Evolutionary conservation across 495 filamentous ascomycete genomes (phyloP).

Genomic region (Tuber magnatum): DNA sequence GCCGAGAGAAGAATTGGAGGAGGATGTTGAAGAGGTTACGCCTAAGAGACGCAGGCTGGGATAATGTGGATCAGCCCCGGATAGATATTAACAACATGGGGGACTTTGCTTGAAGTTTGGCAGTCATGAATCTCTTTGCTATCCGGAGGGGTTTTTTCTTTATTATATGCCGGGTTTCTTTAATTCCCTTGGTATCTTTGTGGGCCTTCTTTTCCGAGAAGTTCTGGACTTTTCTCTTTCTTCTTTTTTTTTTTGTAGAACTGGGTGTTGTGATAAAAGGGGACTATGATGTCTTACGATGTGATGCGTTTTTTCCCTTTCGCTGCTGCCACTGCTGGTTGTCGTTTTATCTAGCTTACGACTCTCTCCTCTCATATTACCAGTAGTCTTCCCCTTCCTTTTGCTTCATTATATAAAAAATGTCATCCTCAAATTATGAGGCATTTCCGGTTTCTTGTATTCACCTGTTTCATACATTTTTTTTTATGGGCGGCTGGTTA

Average conservation of each 20-base stretch:
- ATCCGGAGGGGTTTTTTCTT: constrained; percentile 6
- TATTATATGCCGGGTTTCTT: constrained; percentile 4
- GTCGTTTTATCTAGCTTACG: not conserved
- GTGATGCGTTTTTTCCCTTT: not conserved
- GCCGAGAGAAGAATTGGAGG: constrained; percentile 33
- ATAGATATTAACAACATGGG: constrained; percentile 1
- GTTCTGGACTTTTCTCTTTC: constrained; percentile 3
- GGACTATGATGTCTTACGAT: not conserved
- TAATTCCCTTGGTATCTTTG: not conserved
- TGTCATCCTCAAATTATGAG: constrained; percentile 3
- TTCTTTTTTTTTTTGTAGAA: constrained; percentile 1
- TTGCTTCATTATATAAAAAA: constrained; percentile 8
- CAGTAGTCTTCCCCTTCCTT: not conserved
- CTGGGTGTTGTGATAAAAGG: constrained; percentile 2
- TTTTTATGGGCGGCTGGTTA: constrained; percentile 3
- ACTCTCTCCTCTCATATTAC: not conserved
- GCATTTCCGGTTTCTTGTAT: constrained; percentile 3
- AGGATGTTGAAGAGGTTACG: constrained; percentile 30
- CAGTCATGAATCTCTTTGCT: not conserved
- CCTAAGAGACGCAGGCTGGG: constrained; percentile 37
- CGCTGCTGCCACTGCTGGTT: not conserved
- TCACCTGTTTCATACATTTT: not conserved
- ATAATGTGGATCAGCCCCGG: constrained; percentile 11
- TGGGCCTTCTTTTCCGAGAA: not conserved
- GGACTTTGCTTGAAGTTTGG: constrained; percentile 9